These are phyloP conservation scores for Triadica sebifera DNA, from an alignment of 345 rosid genomes.

Conservation along the genomic window DNA sequence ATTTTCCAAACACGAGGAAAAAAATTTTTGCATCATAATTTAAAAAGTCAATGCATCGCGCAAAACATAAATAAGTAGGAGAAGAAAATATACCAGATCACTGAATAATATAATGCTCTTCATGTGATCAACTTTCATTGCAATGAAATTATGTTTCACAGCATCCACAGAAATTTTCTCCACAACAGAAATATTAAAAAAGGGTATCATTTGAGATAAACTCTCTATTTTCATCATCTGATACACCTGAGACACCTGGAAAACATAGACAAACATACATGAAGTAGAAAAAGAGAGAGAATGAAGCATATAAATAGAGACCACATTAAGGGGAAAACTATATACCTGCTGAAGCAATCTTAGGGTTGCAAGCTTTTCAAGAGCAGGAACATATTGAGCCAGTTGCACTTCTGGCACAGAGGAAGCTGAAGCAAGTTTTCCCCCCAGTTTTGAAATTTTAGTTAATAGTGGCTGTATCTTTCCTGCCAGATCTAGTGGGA, in stretches of 20 bases:
- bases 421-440: conserved; percentile 85
- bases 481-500: conserved; percentile 76
- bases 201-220: conserved; percentile 78
- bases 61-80: not conserved
- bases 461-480: conserved; percentile 73
- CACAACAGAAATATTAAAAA: conserved; percentile 70
- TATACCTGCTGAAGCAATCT: conserved; percentile 89
- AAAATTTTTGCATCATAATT: not conserved
- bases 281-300: not conserved
- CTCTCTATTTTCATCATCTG: conserved; percentile 77
- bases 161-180: conserved; percentile 97
- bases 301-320: conserved; percentile 1
- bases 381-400: conserved; percentile 70
- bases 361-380: conserved; percentile 85
- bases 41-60: not conserved
- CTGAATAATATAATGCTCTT: conserved; percentile 68
- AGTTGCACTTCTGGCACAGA: conserved; percentile 88
- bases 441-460: conserved; percentile 81
- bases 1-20: not conserved
- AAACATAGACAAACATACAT: conserved; percentile 6
- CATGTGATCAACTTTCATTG: conserved; percentile 89
- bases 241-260: conserved; percentile 88
- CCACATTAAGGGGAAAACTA: not conserved
- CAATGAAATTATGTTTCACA: conserved; percentile 68
- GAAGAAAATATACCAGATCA: conserved; percentile 50